Evolutionary conservation across 139 green algal species (phyloP), one percentile per base, ranked within the genome.

Genomic region (Picocystis salinarum): DNA sequence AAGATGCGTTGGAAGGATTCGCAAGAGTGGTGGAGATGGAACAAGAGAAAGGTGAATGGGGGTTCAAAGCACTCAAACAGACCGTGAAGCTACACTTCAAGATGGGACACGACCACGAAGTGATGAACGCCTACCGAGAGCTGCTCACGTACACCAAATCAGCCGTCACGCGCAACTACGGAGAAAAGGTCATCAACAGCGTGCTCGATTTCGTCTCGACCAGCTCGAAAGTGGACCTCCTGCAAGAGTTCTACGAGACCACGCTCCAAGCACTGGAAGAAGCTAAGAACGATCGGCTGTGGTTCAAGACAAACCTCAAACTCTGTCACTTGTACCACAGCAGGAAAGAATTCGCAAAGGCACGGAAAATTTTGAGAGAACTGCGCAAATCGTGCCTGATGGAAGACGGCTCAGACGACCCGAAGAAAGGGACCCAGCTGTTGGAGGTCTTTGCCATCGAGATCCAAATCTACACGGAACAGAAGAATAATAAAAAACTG

Each of bases 241-340:
- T 70, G 28, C 66, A 90, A 69, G 64, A 91, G 41, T 95, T 97
- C 39, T 98, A 97, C 59, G 71, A 83, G 41, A 78, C 67, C 5
- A 98, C 88, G 18, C 67, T 98, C 30, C 40, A 62, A 28, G 73
- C 77, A 12, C 57, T 98, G 39, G 72, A 85, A 45, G 70, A 79
- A 41, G 59, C 65, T 13, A 82, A 83, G 37, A 98, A 98, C 60
- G 88, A 98, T 42, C 64, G 86, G 25, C 67, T 97, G 28, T 96
- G 83, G 83, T 97, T 97, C 70, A 97, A 97, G 65, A 94, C 83
- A 17, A 82, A 92, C 59, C 59, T 96, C 42, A 96, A 96, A 68
- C 74, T 97, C 42, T 83, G 73, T 34, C 74, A 76, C 28, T 66
- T 97, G 47, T 91, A 73, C 73, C 80, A 92, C 59, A 65, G 77